Conservation (phyloP, 2,329 filamentous ascomycete species). For the Cladosporium sp. region DNA sequence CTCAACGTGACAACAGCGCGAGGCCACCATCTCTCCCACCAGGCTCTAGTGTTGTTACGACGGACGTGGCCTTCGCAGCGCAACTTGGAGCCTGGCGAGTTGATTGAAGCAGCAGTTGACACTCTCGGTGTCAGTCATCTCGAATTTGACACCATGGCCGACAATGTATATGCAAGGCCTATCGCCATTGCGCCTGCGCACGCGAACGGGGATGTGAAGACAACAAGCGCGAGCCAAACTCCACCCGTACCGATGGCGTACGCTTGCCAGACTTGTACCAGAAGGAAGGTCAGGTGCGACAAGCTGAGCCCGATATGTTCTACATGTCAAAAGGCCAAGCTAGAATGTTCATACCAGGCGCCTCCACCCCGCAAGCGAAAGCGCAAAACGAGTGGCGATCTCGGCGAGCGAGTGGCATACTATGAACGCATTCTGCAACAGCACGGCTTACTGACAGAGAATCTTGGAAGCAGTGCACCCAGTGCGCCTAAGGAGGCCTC, state of each 20-base stretch:
- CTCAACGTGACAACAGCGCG: background rate
- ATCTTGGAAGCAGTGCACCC: background rate
- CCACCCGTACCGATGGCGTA: constrained; percentile 27
- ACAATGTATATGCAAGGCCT: background rate
- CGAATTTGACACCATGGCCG: background rate
- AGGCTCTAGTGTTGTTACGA: background rate
- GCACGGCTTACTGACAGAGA: constrained; percentile 35
- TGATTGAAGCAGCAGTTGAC: background rate
- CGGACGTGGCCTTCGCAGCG: background rate
- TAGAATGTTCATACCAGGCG: constrained; percentile 44
- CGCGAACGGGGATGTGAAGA: background rate
- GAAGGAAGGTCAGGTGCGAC: constrained; percentile 46
- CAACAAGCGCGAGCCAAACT: background rate
- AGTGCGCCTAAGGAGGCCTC: background rate
- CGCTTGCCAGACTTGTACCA: constrained; percentile 35
- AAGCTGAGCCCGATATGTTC: constrained; percentile 37
- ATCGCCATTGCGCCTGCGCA: constrained; percentile 8
- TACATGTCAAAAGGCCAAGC: constrained; percentile 37
- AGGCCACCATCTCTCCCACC: background rate
- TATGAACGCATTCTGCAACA: constrained; percentile 44
- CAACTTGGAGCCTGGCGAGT: background rate
- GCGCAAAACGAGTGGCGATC: constrained; percentile 36
- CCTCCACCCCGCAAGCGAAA: constrained; percentile 43
- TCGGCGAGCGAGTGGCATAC: constrained; percentile 40
- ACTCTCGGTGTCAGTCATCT: background rate